These are phyloP conservation scores for Remersonia thermophila DNA, from an alignment of 2,329 filamentous ascomycete species.

Conservation along the genomic window DNA sequence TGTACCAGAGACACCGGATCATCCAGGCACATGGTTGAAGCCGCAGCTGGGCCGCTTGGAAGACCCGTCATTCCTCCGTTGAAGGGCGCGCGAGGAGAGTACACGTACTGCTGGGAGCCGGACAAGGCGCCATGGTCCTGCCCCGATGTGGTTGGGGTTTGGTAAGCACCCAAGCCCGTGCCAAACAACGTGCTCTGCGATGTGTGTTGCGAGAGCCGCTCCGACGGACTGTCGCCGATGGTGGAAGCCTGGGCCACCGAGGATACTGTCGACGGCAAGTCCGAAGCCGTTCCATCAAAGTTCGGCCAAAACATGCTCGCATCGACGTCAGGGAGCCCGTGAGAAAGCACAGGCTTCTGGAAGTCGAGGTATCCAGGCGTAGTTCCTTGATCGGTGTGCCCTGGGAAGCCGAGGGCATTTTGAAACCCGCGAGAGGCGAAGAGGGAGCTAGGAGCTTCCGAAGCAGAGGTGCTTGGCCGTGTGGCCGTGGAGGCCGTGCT, in stretches of 20 bases:
- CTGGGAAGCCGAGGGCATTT: conserved; percentile 6
- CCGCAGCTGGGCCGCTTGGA: neutral
- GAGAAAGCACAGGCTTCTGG: conserved; percentile 7
- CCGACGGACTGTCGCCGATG: conserved; percentile 9
- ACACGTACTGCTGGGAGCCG: conserved; percentile 10
- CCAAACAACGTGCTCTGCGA: conserved; percentile 15
- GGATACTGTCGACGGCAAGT: conserved; percentile 14
- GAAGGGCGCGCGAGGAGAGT: conserved; percentile 8
- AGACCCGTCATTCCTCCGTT: conserved; percentile 3
- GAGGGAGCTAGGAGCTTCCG: conserved; percentile 8
- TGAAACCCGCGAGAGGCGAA: conserved; percentile 7
- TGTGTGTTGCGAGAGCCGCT: conserved; percentile 13
- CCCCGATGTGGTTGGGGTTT: conserved; percentile 1
- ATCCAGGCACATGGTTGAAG: conserved; percentile 14
- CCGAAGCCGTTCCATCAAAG: conserved; percentile 8
- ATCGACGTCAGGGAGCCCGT: conserved; percentile 9
- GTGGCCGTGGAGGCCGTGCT: conserved; percentile 4
- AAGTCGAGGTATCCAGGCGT: conserved; percentile 3
- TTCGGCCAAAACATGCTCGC: conserved; percentile 14
- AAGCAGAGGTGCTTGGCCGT: conserved; percentile 12
- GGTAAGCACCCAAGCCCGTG: neutral
- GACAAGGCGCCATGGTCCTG: neutral
- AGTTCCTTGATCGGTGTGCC: conserved; percentile 3
- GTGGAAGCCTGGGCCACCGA: conserved; percentile 14
- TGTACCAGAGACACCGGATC: conserved; percentile 7